phyloP scores from a whole-genome alignment of 2,329 filamentous ascomycete species.

The Oidium heveae region DNA sequence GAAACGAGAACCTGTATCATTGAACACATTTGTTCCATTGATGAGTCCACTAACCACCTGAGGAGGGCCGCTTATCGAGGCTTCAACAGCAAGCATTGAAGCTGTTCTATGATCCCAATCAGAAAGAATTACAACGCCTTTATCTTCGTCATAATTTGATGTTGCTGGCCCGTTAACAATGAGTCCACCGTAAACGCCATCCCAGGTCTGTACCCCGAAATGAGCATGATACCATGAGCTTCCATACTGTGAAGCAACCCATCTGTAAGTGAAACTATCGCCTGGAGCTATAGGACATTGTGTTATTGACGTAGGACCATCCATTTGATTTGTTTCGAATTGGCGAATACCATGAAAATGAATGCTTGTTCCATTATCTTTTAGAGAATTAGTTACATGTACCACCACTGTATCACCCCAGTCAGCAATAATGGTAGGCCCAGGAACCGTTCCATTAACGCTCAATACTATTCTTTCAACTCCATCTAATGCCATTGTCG shows the following conservation, averaged over 20 bases:
- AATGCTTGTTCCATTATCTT: slow-evolving; percentile 17
- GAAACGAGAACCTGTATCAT: slow-evolving; percentile 7
- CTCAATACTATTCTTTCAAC: slow-evolving; percentile 9
- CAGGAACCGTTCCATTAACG: slow-evolving; percentile 4
- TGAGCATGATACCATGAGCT: slow-evolving; percentile 35
- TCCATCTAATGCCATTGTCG: slow-evolving; percentile 13
- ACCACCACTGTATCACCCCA: slow-evolving; percentile 3
- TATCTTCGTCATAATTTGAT: slow-evolving; percentile 32
- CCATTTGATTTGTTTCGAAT: slow-evolving; percentile 27
- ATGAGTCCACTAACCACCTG: slow-evolving; percentile 13
- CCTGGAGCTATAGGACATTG: slow-evolving; percentile 7
- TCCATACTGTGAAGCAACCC: slow-evolving; percentile 16
- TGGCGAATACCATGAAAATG: slow-evolving; percentile 35
- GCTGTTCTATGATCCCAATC: slow-evolving; percentile 12
- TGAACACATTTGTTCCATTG: slow-evolving; percentile 9
- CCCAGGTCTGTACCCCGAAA: slow-evolving; percentile 21
- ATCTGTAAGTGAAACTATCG: slow-evolving; percentile 12
- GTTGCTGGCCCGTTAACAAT: slow-evolving; percentile 34
- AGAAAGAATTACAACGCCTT: slow-evolving; percentile 22
- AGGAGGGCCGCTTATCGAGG: slow-evolving; percentile 7
- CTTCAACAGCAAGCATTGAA: slow-evolving; percentile 5
- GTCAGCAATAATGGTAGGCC: slow-evolving; percentile 3
- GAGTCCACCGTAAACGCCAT: slow-evolving; percentile 32
- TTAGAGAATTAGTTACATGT: slow-evolving; percentile 1
- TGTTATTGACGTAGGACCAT: slow-evolving; percentile 28